Evolutionary conservation across 345 rosid species (phyloP).

Genomic region (Acer yangbiense): DNA sequence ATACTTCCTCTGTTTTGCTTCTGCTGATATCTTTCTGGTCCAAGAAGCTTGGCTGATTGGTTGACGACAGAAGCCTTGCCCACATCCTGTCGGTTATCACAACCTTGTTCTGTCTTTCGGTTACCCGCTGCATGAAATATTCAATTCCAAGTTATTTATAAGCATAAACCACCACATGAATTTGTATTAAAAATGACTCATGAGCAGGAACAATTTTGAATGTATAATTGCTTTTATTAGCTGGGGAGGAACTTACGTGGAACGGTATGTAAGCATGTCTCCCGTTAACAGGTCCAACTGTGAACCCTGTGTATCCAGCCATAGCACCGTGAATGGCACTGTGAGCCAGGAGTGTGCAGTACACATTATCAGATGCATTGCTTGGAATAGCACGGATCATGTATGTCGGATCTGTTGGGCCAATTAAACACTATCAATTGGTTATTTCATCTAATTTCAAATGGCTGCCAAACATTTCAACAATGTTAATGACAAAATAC

Average conservation of each 20-base stretch:
- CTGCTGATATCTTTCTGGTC: slow-evolving; percentile 29
- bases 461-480: not conserved
- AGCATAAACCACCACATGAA: not conserved
- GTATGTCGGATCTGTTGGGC: slow-evolving; percentile 54
- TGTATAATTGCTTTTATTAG: no score
- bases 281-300: slow-evolving; percentile 50
- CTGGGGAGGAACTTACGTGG: slow-evolving; percentile 31
- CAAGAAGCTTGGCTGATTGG: slow-evolving; percentile 83
- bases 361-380: slow-evolving; percentile 63
- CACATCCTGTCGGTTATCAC: slow-evolving; percentile 83
- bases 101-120: slow-evolving; percentile 66
- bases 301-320: slow-evolving; percentile 66
- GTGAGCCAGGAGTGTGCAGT: slow-evolving; percentile 61
- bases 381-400: slow-evolving; percentile 61
- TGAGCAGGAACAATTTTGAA: no score
- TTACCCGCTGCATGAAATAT: slow-evolving; percentile 46
- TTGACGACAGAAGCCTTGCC: slow-evolving; percentile 76
- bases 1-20: slow-evolving; percentile 21
- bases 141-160: not conserved
- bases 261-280: slow-evolving; percentile 55
- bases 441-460: not conserved
- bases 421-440: not conserved
- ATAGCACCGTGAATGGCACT: slow-evolving; percentile 67
- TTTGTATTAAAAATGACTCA: no score
- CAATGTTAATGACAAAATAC: not conserved